Evolutionary conservation across 352 stramenopile genomes (phyloP), one percentile per base, ranked within the genome.

Genomic region (Pythium grandisporangium): DNA sequence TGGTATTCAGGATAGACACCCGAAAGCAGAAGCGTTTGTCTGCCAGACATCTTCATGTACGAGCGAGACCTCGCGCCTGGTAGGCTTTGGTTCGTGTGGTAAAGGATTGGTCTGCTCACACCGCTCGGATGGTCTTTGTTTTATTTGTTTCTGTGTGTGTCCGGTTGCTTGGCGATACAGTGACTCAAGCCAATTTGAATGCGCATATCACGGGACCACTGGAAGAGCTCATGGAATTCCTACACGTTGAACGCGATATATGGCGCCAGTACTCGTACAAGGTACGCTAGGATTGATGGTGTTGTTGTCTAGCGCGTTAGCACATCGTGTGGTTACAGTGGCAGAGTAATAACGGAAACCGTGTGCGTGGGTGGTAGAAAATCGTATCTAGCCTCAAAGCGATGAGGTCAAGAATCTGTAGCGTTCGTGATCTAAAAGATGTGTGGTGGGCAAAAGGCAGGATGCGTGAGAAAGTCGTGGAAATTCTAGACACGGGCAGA

Each of bases 201-300:
- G 58, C 70, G 7, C 79, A 89, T 51, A 51, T 92, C 51, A 92
- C 75, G 0, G 70, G 72, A 23, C 75, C 71, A 22, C 43, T 89
- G 4, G 71, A 92, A 48, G 71, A 89, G 37, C 62, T 92, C 24
- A 85, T 92, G 58, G 73, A 84, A 55, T 92, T 79, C 49, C 46
- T 92, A 4, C 60, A 81, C 20, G 72, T 85, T 8, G 79, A 92
- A 40, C 58, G 59, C 13, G 76, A 89, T 38, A 62, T 83, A 21
- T 89, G 79, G 79, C 58, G 79, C 14, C 71, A 83, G 40, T 87
- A 85, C 37, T 84, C 77, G 55, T 88, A 92, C 55, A 92, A 89
- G 55, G 73, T 84, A 41, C 34, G 42, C 2, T 4, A n/a, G 6
- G 7, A 16, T 27, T 12, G 11, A 40, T 1, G 2, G 10, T 8